These are phyloP conservation scores for Fragilariopsis cylindrus DNA, from an alignment of 108 stramenopile species.

Conservation along the genomic window DNA sequence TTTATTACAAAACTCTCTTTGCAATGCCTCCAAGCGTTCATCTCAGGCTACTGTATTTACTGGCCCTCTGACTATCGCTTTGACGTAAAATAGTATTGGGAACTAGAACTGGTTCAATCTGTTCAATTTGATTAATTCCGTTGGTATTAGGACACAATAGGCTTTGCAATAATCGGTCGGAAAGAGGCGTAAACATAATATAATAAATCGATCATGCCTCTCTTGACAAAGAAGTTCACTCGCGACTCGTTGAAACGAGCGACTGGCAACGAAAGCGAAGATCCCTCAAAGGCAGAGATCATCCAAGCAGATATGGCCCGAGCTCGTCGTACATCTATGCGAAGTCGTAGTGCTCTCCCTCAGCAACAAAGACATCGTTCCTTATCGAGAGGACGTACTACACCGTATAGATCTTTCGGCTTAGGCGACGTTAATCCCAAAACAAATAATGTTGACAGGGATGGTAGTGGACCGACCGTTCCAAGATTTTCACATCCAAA, in stretches of 20 bases:
- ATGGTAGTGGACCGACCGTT: not conserved
- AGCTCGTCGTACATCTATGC: conserved; percentile 14
- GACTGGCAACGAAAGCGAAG: conserved; percentile 17
- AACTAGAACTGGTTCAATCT: no score
- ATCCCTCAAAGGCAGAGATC: conserved; percentile 8
- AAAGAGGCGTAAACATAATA: no score
- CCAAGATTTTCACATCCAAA: conserved; percentile 2
- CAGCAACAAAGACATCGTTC: conserved; percentile 12
- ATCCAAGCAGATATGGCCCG: conserved; percentile 11
- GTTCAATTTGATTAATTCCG: no score
- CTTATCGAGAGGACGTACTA: not conserved
- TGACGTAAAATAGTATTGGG: no score
- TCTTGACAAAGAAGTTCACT: conserved; percentile 16
- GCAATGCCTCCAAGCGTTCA: no score
- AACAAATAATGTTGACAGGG: not conserved
- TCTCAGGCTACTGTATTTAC: no score
- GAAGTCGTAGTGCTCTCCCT: not conserved
- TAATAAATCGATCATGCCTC: not conserved
- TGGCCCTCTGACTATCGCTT: no score
- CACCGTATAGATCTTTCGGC: not conserved
- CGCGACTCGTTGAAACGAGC: conserved; percentile 21
- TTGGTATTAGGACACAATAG: no score
- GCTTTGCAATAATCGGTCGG: no score
- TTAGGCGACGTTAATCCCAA: not conserved
- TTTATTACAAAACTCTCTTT: no score